Evolutionary conservation across 306 rosid genomes (phyloP), one percentile per base, ranked within the genome.

Genomic region (Hippophae gyantsensis): DNA sequence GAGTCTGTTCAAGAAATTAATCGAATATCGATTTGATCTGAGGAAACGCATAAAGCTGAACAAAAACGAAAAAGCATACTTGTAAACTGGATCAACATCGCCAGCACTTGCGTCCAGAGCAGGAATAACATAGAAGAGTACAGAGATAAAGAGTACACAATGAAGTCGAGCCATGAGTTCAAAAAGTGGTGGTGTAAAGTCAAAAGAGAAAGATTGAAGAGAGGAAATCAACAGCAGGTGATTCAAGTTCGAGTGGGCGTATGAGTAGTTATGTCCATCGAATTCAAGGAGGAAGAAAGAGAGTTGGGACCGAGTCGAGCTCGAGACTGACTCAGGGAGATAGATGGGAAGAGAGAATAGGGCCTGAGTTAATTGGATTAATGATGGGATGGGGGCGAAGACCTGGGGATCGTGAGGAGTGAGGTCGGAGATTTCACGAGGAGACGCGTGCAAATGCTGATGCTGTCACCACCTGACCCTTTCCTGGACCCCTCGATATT

Each of bases 1-100:
- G 6, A 50, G 7, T 13, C 6, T 59, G 48, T 41, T 18, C 51
- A 58, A 47, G 9, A 58, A 61, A 18, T 18, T 18, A 50, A 26
- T 43, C 6, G 13, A 41, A n/a, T 52, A 54, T 23, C 6, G 26
- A 45, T 26, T 54, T 32, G 25, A 54, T 18, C 51, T 3, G 10
- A 18, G 26, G 42, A 55, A 56, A 56, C 52, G 3, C 13, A 57
- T 45, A 51, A 48, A 47, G 11, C 7, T 3, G 26, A 67, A 13
- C 43, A 45, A 12, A 46, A 38, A 12, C 46, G 9, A 18, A 55
- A 14, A 54, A 42, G 48, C 57, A 69, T 63, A 84, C 97, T 52
- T 75, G 90, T 84, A 90, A 71, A 84, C 56, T 46, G 86, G 95
- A 86, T 90, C 97, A 50, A 84, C 67, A 54, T 84, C 95, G 10